Evolutionary conservation across 2,329 filamentous ascomycete genomes (phyloP).

Genomic region (Aureobasidium sp.): DNA sequence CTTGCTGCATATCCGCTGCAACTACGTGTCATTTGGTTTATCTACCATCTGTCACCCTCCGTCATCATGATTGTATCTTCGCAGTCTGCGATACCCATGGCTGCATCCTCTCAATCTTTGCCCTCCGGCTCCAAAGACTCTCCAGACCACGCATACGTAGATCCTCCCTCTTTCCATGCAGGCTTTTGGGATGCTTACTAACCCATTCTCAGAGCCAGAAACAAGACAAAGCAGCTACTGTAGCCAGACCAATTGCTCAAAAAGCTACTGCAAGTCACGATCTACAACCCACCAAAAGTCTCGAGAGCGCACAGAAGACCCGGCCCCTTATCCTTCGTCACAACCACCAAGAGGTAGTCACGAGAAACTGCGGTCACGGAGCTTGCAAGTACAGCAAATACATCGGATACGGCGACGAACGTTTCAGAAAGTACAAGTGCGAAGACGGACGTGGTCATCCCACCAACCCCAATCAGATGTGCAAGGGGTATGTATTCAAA

Average conservation of each 20-base stretch:
- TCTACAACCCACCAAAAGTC: no score
- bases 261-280: no score
- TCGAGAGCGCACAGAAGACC: no score
- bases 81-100: neutral
- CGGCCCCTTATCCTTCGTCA: neutral
- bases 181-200: neutral
- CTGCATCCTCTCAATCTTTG: neutral
- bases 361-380: neutral
- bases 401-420: neutral
- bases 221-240: neutral
- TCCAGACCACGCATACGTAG: neutral
- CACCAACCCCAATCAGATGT: neutral
- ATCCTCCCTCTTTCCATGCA: neutral
- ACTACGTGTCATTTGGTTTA: neutral
- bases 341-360: neutral
- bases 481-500: neutral
- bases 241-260: neutral
- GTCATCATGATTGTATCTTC: neutral
- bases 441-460: neutral
- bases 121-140: neutral
- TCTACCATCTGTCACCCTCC: neutral
- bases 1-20: neutral
- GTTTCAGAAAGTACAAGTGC: neutral
- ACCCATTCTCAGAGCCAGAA: neutral
- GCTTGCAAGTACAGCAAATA: neutral